Conservation (phyloP, 2,329 filamentous ascomycete species). For the Rhynchosporium secalis region DNA sequence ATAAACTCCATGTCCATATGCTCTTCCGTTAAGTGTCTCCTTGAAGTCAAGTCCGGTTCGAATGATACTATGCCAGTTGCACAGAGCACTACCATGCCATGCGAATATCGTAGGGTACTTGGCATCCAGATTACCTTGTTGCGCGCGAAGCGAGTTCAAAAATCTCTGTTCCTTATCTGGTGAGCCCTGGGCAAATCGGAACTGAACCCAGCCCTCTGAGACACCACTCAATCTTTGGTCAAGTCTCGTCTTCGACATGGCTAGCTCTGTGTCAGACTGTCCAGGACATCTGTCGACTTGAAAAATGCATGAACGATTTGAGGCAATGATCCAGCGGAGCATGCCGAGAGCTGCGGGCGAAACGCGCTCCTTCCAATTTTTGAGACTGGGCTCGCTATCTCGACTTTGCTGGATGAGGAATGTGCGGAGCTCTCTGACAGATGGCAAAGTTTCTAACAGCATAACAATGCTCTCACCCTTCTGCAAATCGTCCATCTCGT, state of each 20-base stretch:
- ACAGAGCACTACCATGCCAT: slow-evolving; percentile 77
- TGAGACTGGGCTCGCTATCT: slow-evolving; percentile 37
- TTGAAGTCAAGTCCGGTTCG: slow-evolving; percentile 77
- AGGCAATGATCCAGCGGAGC: slow-evolving; percentile 85
- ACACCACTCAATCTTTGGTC: slow-evolving; percentile 58
- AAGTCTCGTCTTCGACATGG: slow-evolving; percentile 30
- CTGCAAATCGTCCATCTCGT: slow-evolving; percentile 47
- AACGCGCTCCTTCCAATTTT: slow-evolving; percentile 59
- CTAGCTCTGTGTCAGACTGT: slow-evolving; percentile 31
- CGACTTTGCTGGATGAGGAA: slow-evolving; percentile 45
- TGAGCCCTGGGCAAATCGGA: slow-evolving; percentile 83
- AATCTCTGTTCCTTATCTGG: slow-evolving; percentile 85
- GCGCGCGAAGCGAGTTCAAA: slow-evolving; percentile 56
- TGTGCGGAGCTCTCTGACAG: slow-evolving; percentile 56
- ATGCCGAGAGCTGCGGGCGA: slow-evolving; percentile 66
- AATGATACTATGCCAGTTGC: slow-evolving; percentile 90
- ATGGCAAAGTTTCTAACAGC: slow-evolving; percentile 60
- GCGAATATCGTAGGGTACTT: slow-evolving; percentile 73
- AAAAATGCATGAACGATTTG: slow-evolving; percentile 83
- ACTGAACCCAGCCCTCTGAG: slow-evolving; percentile 67
- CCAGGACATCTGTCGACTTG: slow-evolving; percentile 58
- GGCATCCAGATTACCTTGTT: slow-evolving; percentile 39
- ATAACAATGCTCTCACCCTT: slow-evolving; percentile 54
- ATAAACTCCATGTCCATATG: slow-evolving; percentile 80
- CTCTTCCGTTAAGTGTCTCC: slow-evolving; percentile 61